Percentiles rank a stretch among this genome's conserved stretches.
phyloP scores from a whole-genome alignment of 1,139 yeast species.

The Yamadazyma trypodendri region DNA sequence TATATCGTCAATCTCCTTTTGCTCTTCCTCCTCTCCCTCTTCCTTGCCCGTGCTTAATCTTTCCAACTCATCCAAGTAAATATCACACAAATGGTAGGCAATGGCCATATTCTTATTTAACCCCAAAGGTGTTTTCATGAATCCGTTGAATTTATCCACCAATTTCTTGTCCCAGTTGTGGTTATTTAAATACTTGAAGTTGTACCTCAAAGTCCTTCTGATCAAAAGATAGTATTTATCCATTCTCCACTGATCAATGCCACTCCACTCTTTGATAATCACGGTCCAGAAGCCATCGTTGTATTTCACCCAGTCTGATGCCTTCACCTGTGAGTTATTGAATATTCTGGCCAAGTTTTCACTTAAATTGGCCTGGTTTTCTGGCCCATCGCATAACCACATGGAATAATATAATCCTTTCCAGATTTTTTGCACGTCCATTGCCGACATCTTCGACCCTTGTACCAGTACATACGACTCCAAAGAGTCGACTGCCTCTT shows the following conservation, averaged over 20 bases:
- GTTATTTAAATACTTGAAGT: conserved; percentile 52
- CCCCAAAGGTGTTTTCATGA: conserved; percentile 49
- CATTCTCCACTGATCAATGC: conserved; percentile 79
- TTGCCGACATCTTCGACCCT: conserved; percentile 25
- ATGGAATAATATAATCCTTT: conserved; percentile 87
- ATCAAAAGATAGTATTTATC: conserved; percentile 83
- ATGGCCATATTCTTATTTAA: conserved; percentile 67
- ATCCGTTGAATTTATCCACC: conserved; percentile 45
- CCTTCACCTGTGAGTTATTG: conserved; percentile 26
- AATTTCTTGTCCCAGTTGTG: conserved; percentile 57
- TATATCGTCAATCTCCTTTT: conserved; percentile 32
- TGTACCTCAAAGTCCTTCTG: conserved; percentile 71
- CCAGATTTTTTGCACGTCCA: conserved; percentile 84
- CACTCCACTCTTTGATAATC: conserved; percentile 79
- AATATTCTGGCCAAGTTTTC: conserved; percentile 66
- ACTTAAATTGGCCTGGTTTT: conserved; percentile 86
- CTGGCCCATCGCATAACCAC: conserved; percentile 96
- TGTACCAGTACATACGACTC: conserved; percentile 53
- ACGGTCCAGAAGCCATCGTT: conserved; percentile 80
- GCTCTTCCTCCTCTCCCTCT: conserved; percentile 25
- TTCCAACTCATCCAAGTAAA: conserved; percentile 78
- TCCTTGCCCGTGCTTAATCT: neutral
- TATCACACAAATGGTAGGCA: conserved; percentile 82
- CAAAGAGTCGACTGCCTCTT: conserved; percentile 70
- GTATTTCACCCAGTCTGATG: conserved; percentile 38